Evolutionary conservation across 75 land plant genomes (phyloP), one percentile per base, ranked within the genome.

Genomic region (Cryptomeria japonica): DNA sequence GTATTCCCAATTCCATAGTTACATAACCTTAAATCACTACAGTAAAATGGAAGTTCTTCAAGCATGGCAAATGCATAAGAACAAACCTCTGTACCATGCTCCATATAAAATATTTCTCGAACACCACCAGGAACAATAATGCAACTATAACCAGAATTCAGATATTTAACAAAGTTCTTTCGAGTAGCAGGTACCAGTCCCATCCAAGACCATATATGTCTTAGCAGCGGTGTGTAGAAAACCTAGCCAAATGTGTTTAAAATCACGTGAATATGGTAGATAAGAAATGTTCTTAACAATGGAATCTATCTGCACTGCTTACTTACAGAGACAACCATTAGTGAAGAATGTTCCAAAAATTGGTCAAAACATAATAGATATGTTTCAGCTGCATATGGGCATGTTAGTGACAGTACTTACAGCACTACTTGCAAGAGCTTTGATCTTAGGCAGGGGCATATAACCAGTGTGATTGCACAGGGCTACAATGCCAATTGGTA

Each of bases 181-280:
- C 89, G 96, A 47, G 97, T 86, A 34, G 95, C 99, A 83, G 99
- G 95, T 46, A 95, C 84, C 37, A 98, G 89, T 44, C 99, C 99
- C 88, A 97, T 80, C 99, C 99, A 98, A 84, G 99, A 89, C 99
- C 99, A 97, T 86, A 98, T 89, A 53, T 98, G 99, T 89, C 99
- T 90, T 88, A 98, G 73, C 36, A 97, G 73, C 68, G 99, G 99
- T n/a, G 97, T 95, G 85, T 89, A 93, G 86, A 98, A 98, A 15
- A 97, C 93, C 99, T 97, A 86, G n/a, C 47, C 84, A 46, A 44
- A 82, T 22, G 84, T 25, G 32, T 82, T n/a, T 28, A 44, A 80
- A 46, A 82, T 44, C 53, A 82, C 44, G n/a, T 28, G 42, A 82
- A 28, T 13, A n/a, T 44, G n/a, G 84, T 46, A 44, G 34, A 44